phyloP scores from a whole-genome alignment of 1,284 basidiomycete genomes.

The Tilletia indica region DNA sequence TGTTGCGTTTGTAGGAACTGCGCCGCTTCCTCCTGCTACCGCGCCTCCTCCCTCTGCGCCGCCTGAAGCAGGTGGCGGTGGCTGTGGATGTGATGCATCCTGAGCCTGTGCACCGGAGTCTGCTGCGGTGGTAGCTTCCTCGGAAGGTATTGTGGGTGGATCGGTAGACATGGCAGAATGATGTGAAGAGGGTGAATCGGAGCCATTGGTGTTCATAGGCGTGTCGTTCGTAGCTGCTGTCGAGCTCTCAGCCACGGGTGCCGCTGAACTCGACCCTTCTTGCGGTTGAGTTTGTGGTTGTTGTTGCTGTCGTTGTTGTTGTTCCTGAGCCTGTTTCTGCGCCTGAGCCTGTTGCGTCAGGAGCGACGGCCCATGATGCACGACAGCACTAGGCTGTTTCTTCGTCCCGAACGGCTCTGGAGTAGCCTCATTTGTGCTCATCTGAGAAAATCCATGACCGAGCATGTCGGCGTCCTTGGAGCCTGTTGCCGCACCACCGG shows the following conservation, averaged over 20 bases:
- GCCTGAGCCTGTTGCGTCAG: slow-evolving; percentile 71
- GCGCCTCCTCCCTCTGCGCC: neutral
- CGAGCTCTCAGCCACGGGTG: neutral
- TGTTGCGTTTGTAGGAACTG: slow-evolving; percentile 70
- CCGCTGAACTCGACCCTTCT: neutral
- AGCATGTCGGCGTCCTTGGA: slow-evolving; percentile 34
- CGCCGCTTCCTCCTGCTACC: neutral
- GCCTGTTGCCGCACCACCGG: slow-evolving; percentile 17
- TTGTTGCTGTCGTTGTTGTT: slow-evolving; percentile 16
- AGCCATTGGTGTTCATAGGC: slow-evolving; percentile 31
- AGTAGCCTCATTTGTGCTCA: slow-evolving; percentile 63
- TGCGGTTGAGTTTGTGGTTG: slow-evolving; percentile 11
- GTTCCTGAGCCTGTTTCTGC: slow-evolving; percentile 19
- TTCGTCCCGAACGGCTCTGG: slow-evolving; percentile 49
- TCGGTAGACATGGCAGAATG: slow-evolving; percentile 40
- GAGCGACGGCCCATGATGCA: slow-evolving; percentile 68
- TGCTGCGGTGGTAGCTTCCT: neutral
- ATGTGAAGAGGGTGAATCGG: slow-evolving; percentile 44
- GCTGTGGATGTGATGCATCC: slow-evolving; percentile 11
- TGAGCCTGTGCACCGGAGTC: neutral
- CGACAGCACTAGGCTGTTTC: slow-evolving; percentile 58
- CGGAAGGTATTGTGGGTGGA: slow-evolving; percentile 28
- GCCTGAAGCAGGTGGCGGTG: neutral
- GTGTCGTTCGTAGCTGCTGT: neutral
- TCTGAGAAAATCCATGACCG: slow-evolving; percentile 64